These are phyloP conservation scores for Colletotrichum tropicale DNA, from an alignment of 2,329 filamentous ascomycete genomes.

Conservation along the genomic window DNA sequence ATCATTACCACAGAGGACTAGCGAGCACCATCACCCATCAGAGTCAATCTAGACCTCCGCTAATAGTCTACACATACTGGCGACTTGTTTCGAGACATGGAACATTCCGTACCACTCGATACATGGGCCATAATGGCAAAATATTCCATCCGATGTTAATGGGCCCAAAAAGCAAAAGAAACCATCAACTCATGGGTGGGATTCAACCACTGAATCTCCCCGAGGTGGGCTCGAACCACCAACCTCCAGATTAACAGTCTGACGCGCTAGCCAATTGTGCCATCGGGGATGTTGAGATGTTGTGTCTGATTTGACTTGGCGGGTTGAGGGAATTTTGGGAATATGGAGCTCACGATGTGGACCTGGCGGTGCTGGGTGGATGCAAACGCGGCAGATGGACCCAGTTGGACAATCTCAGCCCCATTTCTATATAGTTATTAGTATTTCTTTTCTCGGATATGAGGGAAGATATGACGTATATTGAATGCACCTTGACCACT, in stretches of 20 bases:
- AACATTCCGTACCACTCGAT: background rate
- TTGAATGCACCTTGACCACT: background rate
- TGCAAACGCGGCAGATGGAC: background rate
- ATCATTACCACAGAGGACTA: background rate
- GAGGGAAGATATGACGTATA: no score
- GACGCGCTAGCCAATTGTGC: conserved; percentile 21
- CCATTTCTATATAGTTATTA: background rate
- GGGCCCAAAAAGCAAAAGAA: background rate
- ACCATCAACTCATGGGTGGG: background rate
- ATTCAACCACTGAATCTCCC: conserved; percentile 9
- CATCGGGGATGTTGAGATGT: conserved; percentile 15
- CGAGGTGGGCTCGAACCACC: conserved; percentile 21
- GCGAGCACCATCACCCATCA: background rate
- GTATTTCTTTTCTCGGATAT: background rate
- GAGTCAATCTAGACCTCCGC: background rate
- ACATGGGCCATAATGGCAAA: background rate
- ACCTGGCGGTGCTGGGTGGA: background rate
- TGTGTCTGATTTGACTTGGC: background rate
- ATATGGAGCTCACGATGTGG: conserved; percentile 5
- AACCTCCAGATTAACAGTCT: conserved; percentile 21
- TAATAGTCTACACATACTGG: background rate
- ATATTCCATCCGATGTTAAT: background rate
- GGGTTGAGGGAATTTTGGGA: background rate
- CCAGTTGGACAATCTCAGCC: background rate
- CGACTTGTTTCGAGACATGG: background rate